Evolutionary conservation across 2,329 filamentous ascomycete species (phyloP), one percentile per base, ranked within the genome.

Genomic region (Xenosphaeropsis pyriputrescens): DNA sequence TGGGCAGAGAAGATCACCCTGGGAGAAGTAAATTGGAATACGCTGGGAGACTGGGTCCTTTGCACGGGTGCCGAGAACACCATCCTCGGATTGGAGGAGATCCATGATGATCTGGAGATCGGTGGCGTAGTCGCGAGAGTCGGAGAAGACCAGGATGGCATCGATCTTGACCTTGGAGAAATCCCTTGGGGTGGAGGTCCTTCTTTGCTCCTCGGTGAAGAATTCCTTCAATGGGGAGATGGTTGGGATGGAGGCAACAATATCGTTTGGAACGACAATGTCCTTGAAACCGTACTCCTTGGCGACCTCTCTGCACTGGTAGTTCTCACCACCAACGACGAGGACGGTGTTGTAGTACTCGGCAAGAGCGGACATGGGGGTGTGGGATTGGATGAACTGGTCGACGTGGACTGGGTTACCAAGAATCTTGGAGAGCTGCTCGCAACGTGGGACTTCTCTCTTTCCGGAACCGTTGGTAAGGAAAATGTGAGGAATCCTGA

Each of bases 51-150:
- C 64, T 6, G 77, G 75, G 57, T 82, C 74, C 58, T 75, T 72
- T 40, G 78, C 72, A 33, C 68, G 60, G 35, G 80, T 85, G 43
- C 68, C 64, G 30, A 83, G 61, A 37, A 69, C 68, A 46, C 80
- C 80, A 51, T 83, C 68, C 58, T 83, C 70, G 34, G 72, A 72
- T 38, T 75, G 72, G 34, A 84, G 64, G 39, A 84, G 65, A 53
- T 85, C 79, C 59, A 84, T 74, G 57, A 83, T 82, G 60, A 84
- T 77, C 57, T 84, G 79, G 60, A 81, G 74, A 58, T 85, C 79
- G 43, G 77, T 82, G 29, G 75, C 75, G 58, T 82, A 84, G 59
- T 84, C 79, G 49, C 78, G 70, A 36, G 74, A 78, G 61, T 83
- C 78, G 42, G 75, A 79, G 62, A 82, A 83, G 51, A 83, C 77